Base-by-base conservation (phyloP, 2,329 filamentous ascomycete species). In the Harringtonia lauricola region DNA sequence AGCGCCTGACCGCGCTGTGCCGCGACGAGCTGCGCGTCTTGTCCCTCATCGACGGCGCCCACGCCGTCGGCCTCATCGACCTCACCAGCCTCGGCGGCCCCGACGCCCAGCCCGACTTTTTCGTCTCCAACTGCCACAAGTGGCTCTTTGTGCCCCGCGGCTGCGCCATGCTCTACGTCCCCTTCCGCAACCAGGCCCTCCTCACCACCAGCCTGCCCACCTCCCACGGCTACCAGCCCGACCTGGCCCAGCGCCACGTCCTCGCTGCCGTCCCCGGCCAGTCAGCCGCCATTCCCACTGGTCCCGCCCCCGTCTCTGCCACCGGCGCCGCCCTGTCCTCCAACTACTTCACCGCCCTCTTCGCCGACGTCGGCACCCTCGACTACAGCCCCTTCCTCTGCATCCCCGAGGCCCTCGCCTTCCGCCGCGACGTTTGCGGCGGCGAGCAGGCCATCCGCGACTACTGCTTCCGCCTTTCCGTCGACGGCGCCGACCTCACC, bases 91-190 rank as follows among this genome's bases (percentile, higher is more conserved):
- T 87, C 28, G 58, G 58, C 42, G 5, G 6, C 36, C 22, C 38
- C 2, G 55, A 57, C 14, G 59, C 86, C 18, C 65, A 76, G 33
- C 74, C 82, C 0, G 83, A 89, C 59, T 88, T 88, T 61, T 78
- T 86, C 52, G 71, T 83, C 31, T 77, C 66, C 46, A 89, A 88
- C 55, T 78, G 74, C 49, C 79, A 86, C 62, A 86, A 86, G 57
- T 89, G 84, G 84, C 72, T 89, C 8, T 81, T 74, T 56, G 71
- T 74, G 4, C 84, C 84, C 12, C 78, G 83, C 43, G 77, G 76
- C 39, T 83, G 79, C 54, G 81, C 81, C 1, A 60, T 86, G 15
- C 69, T 89, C 52, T 78, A 86, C 59, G 81, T 86, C 4, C 79
- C 82, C 0, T 54, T 67, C 24, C 69, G 73, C 36, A 82, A 85